Conservation (phyloP, 371 early-diverging fungal species). For the Furculomyces boomerangus region DNA sequence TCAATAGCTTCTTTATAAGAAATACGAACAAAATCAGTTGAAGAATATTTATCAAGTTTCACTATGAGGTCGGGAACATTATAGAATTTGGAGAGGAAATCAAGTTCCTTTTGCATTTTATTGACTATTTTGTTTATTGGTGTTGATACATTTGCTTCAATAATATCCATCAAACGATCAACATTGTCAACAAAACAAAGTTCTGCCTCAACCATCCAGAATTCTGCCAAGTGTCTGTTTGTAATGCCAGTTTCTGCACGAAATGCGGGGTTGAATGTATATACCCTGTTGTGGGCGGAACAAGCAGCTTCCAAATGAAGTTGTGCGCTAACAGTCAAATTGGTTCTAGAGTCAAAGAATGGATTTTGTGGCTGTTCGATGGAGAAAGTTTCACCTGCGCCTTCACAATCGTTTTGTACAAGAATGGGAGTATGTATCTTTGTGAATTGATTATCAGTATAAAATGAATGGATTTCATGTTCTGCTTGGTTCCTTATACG, state of each 20-base stretch:
- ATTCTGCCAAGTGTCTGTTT: slow-evolving; percentile 78
- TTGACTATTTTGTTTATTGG: neutral
- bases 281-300: slow-evolving; percentile 58
- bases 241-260: slow-evolving; percentile 74
- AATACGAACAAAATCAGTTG: slow-evolving; percentile 49
- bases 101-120: slow-evolving; percentile 25
- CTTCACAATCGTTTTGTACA: slow-evolving; percentile 82
- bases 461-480: slow-evolving; percentile 49
- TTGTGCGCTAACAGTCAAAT: slow-evolving; percentile 78
- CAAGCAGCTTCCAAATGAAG: slow-evolving; percentile 72
- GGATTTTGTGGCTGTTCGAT: neutral
- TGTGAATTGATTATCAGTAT: slow-evolving; percentile 51
- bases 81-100: neutral
- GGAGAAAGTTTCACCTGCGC: slow-evolving; percentile 76
- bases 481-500: slow-evolving; percentile 47
- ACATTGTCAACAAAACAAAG: slow-evolving; percentile 43
- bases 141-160: slow-evolving; percentile 12
- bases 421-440: slow-evolving; percentile 70
- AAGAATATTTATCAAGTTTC: slow-evolving; percentile 2
- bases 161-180: slow-evolving; percentile 21
- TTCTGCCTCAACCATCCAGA: slow-evolving; percentile 93
- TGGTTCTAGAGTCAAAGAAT: slow-evolving; percentile 59
- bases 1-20: slow-evolving; percentile 70
- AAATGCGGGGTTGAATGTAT: slow-evolving; percentile 73
- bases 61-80: neutral